phyloP scores from a whole-genome alignment of 2,329 filamentous ascomycete genomes.

The Hypocrella siamensis region DNA sequence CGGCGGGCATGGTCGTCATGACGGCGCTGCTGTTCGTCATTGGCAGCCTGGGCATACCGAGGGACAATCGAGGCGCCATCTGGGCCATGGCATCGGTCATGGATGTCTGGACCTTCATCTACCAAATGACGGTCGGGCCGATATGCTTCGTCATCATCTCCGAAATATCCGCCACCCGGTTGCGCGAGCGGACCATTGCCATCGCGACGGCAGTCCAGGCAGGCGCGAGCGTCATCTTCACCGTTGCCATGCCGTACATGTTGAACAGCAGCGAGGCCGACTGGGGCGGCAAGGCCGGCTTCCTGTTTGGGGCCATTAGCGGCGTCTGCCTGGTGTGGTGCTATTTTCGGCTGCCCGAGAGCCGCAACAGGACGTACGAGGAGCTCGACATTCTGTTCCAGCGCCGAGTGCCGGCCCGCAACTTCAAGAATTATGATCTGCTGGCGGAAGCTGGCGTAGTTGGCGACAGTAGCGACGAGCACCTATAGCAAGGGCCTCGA shows the following conservation, averaged over 20 bases:
- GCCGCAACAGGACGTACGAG: slow-evolving; percentile 13
- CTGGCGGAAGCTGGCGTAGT: slow-evolving; percentile 4
- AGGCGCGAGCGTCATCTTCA: slow-evolving; percentile 11
- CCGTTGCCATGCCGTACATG: slow-evolving; percentile 15
- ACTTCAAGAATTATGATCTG: slow-evolving; percentile 7
- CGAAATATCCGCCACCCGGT: slow-evolving; percentile 19
- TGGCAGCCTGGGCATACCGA: slow-evolving; percentile 21
- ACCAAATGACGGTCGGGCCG: slow-evolving; percentile 24
- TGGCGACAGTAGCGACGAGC: neutral
- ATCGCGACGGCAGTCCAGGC: slow-evolving; percentile 12
- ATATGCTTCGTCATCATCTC: slow-evolving; percentile 25
- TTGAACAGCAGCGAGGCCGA: slow-evolving; percentile 14
- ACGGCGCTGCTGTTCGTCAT: slow-evolving; percentile 24
- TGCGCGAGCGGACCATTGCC: slow-evolving; percentile 16
- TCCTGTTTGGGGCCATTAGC: slow-evolving; percentile 13
- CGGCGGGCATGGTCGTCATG: slow-evolving; percentile 9
- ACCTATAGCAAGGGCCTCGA: too few relatives aligned
- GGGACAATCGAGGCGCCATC: slow-evolving; percentile 14
- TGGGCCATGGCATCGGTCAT: slow-evolving; percentile 23
- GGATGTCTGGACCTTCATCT: slow-evolving; percentile 25
- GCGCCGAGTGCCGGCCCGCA: slow-evolving; percentile 4
- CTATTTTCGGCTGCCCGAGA: slow-evolving; percentile 15
- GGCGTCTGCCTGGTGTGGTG: slow-evolving; percentile 10
- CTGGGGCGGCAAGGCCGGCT: slow-evolving; percentile 16
- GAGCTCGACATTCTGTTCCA: slow-evolving; percentile 16